Conservation (phyloP, 306 rosid species). For the Acacia melanoxylon region DNA sequence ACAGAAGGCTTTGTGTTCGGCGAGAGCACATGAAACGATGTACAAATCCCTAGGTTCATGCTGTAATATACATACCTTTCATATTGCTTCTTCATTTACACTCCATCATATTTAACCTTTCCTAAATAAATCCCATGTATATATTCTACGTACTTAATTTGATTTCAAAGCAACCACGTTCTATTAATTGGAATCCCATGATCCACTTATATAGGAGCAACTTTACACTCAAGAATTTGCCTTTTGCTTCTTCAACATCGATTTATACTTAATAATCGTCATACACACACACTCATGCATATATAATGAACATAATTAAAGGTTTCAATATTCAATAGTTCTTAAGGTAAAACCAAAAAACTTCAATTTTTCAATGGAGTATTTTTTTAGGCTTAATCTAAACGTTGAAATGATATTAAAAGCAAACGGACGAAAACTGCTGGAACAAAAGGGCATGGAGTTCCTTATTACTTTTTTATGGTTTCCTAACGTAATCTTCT, state of each 20-base stretch:
- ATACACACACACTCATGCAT: neutral
- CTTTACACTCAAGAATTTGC: neutral
- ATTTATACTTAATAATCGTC: neutral
- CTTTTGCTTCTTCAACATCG: neutral
- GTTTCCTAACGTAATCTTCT: neutral
- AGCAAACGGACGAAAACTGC: neutral
- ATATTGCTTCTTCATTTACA: slow-evolving; percentile 35
- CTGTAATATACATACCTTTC: neutral
- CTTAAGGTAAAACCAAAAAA: neutral
- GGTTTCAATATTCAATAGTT: neutral
- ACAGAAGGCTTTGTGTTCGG: slow-evolving; percentile 25
- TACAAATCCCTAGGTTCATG: neutral
- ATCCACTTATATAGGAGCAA: neutral
- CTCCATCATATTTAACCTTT: slow-evolving; percentile 26
- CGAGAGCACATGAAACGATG: slow-evolving; percentile 36
- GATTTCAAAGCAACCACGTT: slow-evolving; percentile 41
- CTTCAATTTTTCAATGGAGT: neutral
- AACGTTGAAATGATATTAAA: neutral
- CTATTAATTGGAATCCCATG: neutral
- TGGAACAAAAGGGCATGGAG: neutral
- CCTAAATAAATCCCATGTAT: slow-evolving; percentile 10
- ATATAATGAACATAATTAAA: neutral
- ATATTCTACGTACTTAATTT: neutral
- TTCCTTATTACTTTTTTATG: neutral
- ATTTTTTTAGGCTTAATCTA: neutral